Base-by-base conservation (phyloP, 371 early-diverging fungal species). In the Synchytrium microbalum region DNA sequence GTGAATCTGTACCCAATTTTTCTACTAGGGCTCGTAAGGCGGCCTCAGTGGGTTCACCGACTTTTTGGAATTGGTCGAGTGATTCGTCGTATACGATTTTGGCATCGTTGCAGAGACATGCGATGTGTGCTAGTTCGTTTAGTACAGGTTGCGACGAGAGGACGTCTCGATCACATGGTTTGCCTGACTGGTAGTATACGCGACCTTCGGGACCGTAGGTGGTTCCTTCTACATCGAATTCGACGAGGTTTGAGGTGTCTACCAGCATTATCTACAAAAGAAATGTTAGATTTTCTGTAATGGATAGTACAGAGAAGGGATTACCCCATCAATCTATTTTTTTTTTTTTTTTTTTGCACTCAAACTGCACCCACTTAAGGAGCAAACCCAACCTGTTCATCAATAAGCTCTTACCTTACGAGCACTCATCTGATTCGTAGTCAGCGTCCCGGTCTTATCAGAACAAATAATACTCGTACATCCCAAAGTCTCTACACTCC, bases 41-140 rank as follows among this genome's bases (percentile, higher is more conserved):
- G n/a, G 96, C 98, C 77, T 97, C 98, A 28, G 98, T 97, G n/a
- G 98, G 97, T 81, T 98, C 98, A 63, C 98, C 98, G 63, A 94
- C 84, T 68, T 86, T 86, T 38, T 68, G 66, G 74, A 87, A 90
- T 1, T 57, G 31, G 56, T 84, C 80, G 46, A 72, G 66, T 13
- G 79, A 83, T 66, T 83, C 78, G 69, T 91, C 88, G 74, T 89
- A 95, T 14, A 80, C 71, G 59, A 98, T 86, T 23, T 79, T 75
- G 28, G 97, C 83, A 70, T 95, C 92, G 74, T 98, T 98, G 82
- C 97, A 96, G 55, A 89, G 75, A n/a, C 91, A 82, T 67, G 90
- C 90, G 59, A 95, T 84, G 58, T 86, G 81, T 16, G 87, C 82
- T 8, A 91, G 69, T 66, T 94, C 93, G 33, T 84, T 81, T 63